These are phyloP conservation scores for Aphanomyces euteiches DNA, from an alignment of 352 stramenopile genomes.

Conservation along the genomic window DNA sequence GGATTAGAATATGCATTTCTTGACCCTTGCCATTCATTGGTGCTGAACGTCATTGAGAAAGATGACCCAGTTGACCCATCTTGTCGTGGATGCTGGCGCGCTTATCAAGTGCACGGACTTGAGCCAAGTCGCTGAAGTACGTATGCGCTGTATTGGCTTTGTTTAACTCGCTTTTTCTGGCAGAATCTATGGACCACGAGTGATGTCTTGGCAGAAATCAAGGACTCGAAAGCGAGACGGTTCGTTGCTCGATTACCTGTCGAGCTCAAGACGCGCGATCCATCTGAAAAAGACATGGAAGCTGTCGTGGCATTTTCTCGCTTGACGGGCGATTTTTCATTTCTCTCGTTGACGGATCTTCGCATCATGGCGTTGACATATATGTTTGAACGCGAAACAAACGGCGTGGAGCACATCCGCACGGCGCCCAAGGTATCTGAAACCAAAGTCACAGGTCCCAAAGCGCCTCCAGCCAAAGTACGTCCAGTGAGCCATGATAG, in stretches of 20 bases:
- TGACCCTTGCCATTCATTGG: not conserved
- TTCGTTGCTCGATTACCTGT: constrained; percentile 73
- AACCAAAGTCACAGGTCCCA: constrained; percentile 63
- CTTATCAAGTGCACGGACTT: constrained; percentile 87
- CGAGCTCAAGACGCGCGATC: constrained; percentile 70
- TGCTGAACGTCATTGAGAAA: not conserved
- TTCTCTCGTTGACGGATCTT: constrained; percentile 80
- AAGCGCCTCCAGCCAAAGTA: constrained; percentile 57
- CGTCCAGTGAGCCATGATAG: not conserved
- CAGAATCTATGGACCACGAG: constrained; percentile 83
- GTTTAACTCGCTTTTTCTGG: not conserved
- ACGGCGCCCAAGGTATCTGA: constrained; percentile 62
- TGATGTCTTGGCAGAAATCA: constrained; percentile 81
- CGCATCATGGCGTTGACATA: constrained; percentile 86
- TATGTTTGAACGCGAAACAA: constrained; percentile 75
- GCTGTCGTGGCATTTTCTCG: constrained; percentile 78
- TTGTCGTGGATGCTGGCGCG: constrained; percentile 81
- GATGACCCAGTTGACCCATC: constrained; percentile 53
- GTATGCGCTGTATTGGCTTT: not conserved
- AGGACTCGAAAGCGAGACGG: constrained; percentile 67
- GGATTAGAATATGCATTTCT: not conserved
- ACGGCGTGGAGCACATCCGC: constrained; percentile 63
- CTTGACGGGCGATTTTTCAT: constrained; percentile 82
- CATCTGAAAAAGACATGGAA: constrained; percentile 70
- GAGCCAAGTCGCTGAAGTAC: constrained; percentile 62